Conservation (phyloP, 2,329 filamentous ascomycete genomes). For the Fusarium denticulatum region DNA sequence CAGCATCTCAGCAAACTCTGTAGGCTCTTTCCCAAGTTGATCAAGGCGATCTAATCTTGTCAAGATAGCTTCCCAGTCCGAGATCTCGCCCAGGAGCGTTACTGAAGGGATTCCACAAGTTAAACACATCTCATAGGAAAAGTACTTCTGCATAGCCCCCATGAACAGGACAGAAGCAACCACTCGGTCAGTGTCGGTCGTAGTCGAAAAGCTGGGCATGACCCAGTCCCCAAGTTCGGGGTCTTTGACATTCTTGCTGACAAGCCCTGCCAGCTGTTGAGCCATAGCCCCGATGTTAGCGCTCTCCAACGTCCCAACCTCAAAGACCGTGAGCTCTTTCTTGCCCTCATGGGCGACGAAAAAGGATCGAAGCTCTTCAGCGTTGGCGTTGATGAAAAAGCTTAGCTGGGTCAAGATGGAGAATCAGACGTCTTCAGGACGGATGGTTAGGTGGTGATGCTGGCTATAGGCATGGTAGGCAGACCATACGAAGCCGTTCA, state of each 20-base stretch:
- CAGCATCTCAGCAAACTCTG: background rate
- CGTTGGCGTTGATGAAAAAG: background rate
- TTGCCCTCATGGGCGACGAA: background rate
- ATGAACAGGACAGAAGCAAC: background rate
- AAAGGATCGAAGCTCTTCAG: background rate
- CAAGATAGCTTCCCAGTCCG: background rate
- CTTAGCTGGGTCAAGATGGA: background rate
- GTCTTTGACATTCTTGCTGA: background rate
- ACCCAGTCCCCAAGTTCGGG: background rate
- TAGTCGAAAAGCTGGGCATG: background rate
- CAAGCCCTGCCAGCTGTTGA: background rate
- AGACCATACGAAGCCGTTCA: background rate
- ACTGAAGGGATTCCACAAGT: background rate
- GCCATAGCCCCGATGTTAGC: background rate
- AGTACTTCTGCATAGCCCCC: background rate
- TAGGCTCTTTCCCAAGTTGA: background rate
- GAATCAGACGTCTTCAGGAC: background rate
- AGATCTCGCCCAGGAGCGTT: background rate
- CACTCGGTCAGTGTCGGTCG: background rate
- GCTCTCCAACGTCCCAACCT: background rate
- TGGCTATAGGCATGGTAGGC: background rate
- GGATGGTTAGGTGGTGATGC: background rate
- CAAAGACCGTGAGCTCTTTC: background rate
- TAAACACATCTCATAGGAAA: background rate
- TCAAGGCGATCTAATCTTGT: background rate